phyloP scores from a whole-genome alignment of 2,329 filamentous ascomycete species.

The Ophiosphaerella korrae region DNA sequence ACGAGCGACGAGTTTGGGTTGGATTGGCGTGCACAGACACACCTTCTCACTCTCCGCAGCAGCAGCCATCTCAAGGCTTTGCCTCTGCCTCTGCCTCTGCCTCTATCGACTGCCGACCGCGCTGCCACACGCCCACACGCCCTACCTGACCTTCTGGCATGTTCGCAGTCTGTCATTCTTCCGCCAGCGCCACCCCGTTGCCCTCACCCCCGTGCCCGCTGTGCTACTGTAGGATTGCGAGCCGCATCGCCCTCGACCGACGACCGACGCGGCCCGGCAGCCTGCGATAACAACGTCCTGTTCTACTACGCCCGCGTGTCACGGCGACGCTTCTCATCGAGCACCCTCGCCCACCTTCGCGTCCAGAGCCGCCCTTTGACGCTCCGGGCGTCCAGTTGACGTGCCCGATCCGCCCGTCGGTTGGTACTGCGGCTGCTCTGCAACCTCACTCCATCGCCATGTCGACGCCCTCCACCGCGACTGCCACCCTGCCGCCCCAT shows the following conservation, averaged over 20 bases:
- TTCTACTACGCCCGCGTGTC: conserved; percentile 20
- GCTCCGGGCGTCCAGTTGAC: conserved; percentile 15
- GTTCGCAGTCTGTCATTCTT: conserved; percentile 24
- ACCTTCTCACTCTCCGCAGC: no score
- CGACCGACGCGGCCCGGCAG: conserved; percentile 17
- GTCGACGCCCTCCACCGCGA: conserved; percentile 53
- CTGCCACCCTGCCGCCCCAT: conserved; percentile 48
- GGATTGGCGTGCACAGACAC: no score
- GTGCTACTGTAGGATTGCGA: conserved; percentile 16
- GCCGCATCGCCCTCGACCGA: conserved; percentile 26
- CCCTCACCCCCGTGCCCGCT: conserved; percentile 4
- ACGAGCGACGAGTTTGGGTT: not conserved
- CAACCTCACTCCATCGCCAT: conserved; percentile 40
- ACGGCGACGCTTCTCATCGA: conserved; percentile 14
- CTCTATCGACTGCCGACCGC: conserved; percentile 9
- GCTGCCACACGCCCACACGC: conserved; percentile 3
- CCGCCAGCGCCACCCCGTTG: conserved; percentile 18
- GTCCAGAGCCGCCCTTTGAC: conserved; percentile 6
- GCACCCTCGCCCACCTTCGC: conserved; percentile 14
- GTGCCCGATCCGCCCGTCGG: not conserved
- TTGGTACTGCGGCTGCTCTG: conserved; percentile 24
- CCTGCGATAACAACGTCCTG: conserved; percentile 32
- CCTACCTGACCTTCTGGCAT: conserved; percentile 11
- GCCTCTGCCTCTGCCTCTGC: conserved; percentile 17
- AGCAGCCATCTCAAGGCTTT: no score